A percentile compares a stretch with the other conserved stretches of the same genome.
These are phyloP conservation scores for Marsdenia floribunda DNA, from an alignment of 257 asterid species.

Conservation along the genomic window DNA sequence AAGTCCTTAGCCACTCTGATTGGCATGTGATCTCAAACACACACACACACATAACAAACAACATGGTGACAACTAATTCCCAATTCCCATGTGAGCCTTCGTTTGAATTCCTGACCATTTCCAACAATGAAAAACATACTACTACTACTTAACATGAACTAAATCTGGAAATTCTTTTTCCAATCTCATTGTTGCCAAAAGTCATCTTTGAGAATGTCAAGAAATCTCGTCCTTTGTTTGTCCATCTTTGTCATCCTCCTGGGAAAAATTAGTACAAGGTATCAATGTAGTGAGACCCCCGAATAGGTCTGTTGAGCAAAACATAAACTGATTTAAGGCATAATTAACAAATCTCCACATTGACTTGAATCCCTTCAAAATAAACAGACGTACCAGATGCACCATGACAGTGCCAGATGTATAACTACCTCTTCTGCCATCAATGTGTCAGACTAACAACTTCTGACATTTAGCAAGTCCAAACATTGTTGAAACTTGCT, in stretches of 20 bases:
- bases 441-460: too few species aligned
- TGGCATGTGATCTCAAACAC: slow-evolving; percentile 9
- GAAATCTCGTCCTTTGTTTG: slow-evolving; percentile 19
- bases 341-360: too few species aligned
- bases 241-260: slow-evolving; percentile 15
- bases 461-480: too few species aligned
- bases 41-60: background rate
- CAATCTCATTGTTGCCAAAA: background rate
- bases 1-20: slow-evolving; percentile 4
- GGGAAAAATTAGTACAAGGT: slow-evolving; percentile 68
- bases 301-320: slow-evolving; percentile 30
- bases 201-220: slow-evolving; percentile 30
- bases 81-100: slow-evolving; percentile 30
- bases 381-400: too few species aligned
- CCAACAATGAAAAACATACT: background rate
- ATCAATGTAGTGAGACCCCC: too few species aligned
- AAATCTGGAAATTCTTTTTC: background rate
- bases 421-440: too few species aligned
- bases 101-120: background rate
- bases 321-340: too few species aligned
- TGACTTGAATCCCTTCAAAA: too few species aligned
- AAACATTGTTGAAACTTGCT: too few species aligned
- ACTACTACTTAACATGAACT: slow-evolving; percentile 15
- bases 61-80: slow-evolving; percentile 26
- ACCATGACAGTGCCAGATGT: too few species aligned